These are phyloP conservation scores for Venustampulla echinocandica DNA, from an alignment of 495 filamentous ascomycete species.

Conservation along the genomic window DNA sequence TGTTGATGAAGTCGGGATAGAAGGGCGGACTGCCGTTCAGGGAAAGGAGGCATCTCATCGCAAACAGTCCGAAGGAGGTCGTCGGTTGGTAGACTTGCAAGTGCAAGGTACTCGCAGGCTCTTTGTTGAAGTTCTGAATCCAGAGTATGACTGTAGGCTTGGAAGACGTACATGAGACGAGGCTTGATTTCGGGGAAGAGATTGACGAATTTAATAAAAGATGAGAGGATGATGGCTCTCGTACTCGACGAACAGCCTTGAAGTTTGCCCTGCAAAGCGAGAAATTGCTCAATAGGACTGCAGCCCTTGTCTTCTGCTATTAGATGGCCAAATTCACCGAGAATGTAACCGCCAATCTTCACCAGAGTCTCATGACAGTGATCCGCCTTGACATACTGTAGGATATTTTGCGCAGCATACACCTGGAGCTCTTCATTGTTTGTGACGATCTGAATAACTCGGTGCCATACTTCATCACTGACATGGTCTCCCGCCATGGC, in stretches of 20 bases:
- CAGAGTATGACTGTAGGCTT: slow-evolving; percentile 84
- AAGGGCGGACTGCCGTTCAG: slow-evolving; percentile 84
- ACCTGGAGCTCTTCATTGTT: slow-evolving; percentile 98
- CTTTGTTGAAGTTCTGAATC: slow-evolving; percentile 95
- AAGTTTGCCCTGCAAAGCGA: slow-evolving; percentile 87
- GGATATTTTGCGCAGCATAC: slow-evolving; percentile 86
- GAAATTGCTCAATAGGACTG: slow-evolving; percentile 95
- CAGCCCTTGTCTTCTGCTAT: slow-evolving; percentile 91
- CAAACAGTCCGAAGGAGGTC: slow-evolving; percentile 92
- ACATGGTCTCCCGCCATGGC: slow-evolving; percentile 98
- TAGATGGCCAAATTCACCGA: slow-evolving; percentile 95
- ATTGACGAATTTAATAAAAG: slow-evolving; percentile 96
- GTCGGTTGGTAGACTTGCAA: slow-evolving; percentile 80
- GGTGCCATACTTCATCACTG: slow-evolving; percentile 98
- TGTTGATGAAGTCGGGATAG: slow-evolving; percentile 90
- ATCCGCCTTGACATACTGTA: slow-evolving; percentile 83
- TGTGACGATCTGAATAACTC: slow-evolving; percentile 97
- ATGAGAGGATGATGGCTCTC: slow-evolving; percentile 86
- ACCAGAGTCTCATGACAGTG: slow-evolving; percentile 93
- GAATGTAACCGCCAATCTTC: slow-evolving; percentile 92
- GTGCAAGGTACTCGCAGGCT: slow-evolving; percentile 88
- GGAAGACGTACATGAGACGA: slow-evolving; percentile 83
- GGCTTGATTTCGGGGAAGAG: slow-evolving; percentile 98
- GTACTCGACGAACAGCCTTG: slow-evolving; percentile 81
- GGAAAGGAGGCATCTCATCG: slow-evolving; percentile 99